Evolutionary conservation across 768 basidiomycete species (phyloP), one percentile per base, ranked within the genome.

Genomic region (Trametes coccinea): DNA sequence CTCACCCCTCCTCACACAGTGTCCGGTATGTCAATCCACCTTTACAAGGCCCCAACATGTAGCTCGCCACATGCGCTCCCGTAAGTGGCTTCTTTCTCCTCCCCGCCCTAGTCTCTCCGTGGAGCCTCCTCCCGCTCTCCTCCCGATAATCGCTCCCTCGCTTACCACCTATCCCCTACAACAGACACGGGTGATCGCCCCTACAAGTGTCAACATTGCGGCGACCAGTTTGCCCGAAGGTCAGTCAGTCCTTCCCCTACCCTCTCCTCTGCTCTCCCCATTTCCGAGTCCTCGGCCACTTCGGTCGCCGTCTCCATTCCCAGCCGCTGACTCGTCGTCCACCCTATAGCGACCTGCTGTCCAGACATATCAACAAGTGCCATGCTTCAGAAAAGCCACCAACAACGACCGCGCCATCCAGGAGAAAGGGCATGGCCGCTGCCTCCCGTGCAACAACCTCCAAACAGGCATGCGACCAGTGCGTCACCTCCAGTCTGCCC

Each of bases 31-130:
- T 73, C 84, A 89, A 64, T 89, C 92, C 0, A 92, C 91, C 0
- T 94, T 94, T 66, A 94, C 92, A 27, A 82, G 92, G 54, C 92
- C 92, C 31, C 92, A 93, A 69, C 92, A 94, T 84, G 92, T 94
- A 49, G 90, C 90, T 0, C 78, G 92, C 52, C 92, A 93, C 75
- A 93, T 93, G 91, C 86, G 92, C 73, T 92, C 90, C 67, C 92
- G 90, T 93, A 78, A 77, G 90, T 86, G 49, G 59, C 40, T 60
- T 22, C 34, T 11, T 2, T 55, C 53, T 64, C 14, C 56, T n/a
- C n/a, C n/a, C n/a, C n/a, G n/a, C n/a, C n/a, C n/a, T n/a, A n/a
- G n/a, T n/a, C n/a, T n/a, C n/a, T n/a, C n/a, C n/a, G n/a, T n/a
- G n/a, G n/a, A 66, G 55, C 55, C 22, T 43, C 47, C 55, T 53